Evolutionary conservation across 2,329 filamentous ascomycete genomes (phyloP).

Genomic region (Stagonosporopsis chrysanthemi): DNA sequence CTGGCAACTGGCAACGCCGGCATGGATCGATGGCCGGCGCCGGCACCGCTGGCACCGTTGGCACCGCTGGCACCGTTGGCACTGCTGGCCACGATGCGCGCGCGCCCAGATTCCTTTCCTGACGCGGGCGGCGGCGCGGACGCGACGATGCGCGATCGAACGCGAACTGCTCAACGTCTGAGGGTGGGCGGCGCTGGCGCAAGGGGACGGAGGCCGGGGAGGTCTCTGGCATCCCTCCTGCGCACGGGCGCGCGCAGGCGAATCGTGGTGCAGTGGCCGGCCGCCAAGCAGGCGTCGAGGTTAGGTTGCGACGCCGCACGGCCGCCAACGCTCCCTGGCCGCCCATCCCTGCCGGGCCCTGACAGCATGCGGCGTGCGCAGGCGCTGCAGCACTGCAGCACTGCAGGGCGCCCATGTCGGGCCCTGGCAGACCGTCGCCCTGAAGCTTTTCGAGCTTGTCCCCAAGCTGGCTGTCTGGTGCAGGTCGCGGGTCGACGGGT

Average conservation of each 20-base stretch:
- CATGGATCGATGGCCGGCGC: not conserved
- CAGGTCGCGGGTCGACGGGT: slow-evolving; percentile 19
- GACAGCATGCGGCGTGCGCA: not conserved
- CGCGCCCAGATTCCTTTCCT: slow-evolving; percentile 5
- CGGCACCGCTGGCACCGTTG: no score
- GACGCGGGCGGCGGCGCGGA: slow-evolving; percentile 9
- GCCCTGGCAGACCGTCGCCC: not conserved
- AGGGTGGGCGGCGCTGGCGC: slow-evolving; percentile 10
- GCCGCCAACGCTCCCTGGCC: slow-evolving; percentile 38
- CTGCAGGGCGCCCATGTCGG: not conserved
- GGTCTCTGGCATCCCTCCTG: slow-evolving; percentile 24
- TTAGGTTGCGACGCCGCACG: slow-evolving; percentile 26
- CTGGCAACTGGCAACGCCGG: not conserved
- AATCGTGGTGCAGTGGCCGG: slow-evolving; percentile 25
- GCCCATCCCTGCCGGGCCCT: slow-evolving; percentile 28
- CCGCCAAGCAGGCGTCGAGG: slow-evolving; percentile 17
- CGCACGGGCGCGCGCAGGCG: slow-evolving; percentile 31
- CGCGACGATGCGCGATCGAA: slow-evolving; percentile 9
- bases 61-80: no score
- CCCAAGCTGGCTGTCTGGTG: slow-evolving; percentile 16
- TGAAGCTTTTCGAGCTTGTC: slow-evolving; percentile 17
- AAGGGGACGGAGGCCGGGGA: slow-evolving; percentile 24
- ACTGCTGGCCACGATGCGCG: not conserved
- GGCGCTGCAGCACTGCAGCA: no score
- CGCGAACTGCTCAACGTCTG: slow-evolving; percentile 12